Evolutionary conservation across 305 asterid species (phyloP).

Genomic region (Stenogyne calaminthoides): DNA sequence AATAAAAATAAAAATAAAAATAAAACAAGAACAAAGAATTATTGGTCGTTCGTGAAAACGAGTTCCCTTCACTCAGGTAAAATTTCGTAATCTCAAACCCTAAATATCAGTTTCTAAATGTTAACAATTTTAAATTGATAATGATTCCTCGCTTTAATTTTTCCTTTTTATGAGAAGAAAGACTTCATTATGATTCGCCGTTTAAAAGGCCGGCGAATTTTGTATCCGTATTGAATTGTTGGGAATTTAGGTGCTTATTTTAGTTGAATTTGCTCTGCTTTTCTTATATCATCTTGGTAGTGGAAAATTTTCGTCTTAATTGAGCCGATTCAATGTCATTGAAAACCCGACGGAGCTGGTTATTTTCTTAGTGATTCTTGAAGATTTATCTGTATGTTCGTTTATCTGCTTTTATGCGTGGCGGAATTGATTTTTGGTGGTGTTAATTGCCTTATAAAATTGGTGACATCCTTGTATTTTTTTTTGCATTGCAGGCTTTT

Average conservation of each 20-base stretch:
- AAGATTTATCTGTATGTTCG: constrained; percentile 19
- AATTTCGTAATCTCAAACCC: constrained; percentile 38
- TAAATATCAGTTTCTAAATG: constrained; percentile 24
- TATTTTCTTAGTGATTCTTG: constrained; percentile 20
- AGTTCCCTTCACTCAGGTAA: constrained; percentile 44
- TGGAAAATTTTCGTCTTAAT: constrained; percentile 27
- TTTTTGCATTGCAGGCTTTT: constrained; percentile 31
- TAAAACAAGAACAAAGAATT: constrained; percentile 17
- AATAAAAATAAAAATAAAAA: constrained; percentile 16
- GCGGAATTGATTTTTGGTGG: not conserved
- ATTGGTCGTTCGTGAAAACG: constrained; percentile 37
- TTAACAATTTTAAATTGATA: not conserved
- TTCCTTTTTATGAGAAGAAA: not conserved
- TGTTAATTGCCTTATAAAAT: not conserved
- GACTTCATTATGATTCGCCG: not conserved
- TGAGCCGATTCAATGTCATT: constrained; percentile 37
- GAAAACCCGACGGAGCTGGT: constrained; percentile 33
- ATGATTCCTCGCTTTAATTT: constrained; percentile 19
- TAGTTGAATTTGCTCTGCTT: constrained; percentile 21
- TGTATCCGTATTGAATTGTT: constrained; percentile 4
- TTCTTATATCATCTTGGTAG: not conserved
- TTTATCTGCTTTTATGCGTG: constrained; percentile 12
- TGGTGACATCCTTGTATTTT: constrained; percentile 25
- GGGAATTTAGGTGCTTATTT: constrained; percentile 22
- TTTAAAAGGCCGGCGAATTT: constrained; percentile 17